Conservation (phyloP, 768 basidiomycete species). For the Gelatoporia subvermispora region DNA sequence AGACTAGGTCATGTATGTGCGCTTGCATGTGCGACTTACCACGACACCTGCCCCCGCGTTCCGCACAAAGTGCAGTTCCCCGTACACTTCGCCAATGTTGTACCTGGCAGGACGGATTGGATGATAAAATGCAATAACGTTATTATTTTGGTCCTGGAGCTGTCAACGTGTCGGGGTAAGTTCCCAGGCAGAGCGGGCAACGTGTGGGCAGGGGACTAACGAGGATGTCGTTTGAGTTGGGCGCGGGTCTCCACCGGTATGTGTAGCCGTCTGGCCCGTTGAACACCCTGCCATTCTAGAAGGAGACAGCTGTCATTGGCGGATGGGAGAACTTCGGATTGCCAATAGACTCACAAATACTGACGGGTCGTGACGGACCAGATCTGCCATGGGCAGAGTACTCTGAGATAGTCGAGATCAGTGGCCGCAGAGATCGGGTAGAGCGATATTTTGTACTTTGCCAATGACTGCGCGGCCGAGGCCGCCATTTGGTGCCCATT, state of each 20-base stretch:
- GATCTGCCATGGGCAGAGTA: conserved; percentile 76
- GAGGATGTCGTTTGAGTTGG: conserved; percentile 47
- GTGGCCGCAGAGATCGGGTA: conserved; percentile 8
- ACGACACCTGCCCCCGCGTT: conserved; percentile 77
- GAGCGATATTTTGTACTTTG: conserved; percentile 44
- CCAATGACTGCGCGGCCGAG: conserved; percentile 84
- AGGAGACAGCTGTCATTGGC: conserved; percentile 7
- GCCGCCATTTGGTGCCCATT: conserved; percentile 80
- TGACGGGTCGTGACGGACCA: conserved; percentile 65
- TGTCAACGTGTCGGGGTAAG: conserved; percentile 27
- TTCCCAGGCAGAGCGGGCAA: conserved; percentile 3
- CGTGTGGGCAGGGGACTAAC: conserved; percentile 39
- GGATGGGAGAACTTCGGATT: neutral
- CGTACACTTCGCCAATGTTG: conserved; percentile 82
- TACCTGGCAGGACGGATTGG: conserved; percentile 74
- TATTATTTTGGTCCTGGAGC: conserved; percentile 69
- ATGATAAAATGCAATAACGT: conserved; percentile 75
- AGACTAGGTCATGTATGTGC: conserved; percentile 6
- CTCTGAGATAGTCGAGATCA: conserved; percentile 42
- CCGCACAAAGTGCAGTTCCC: conserved; percentile 80
- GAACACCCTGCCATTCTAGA: conserved; percentile 50
- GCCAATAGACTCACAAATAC: conserved; percentile 44
- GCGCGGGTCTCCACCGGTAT: conserved; percentile 77
- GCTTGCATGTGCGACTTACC: conserved; percentile 37
- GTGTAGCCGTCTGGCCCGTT: conserved; percentile 78